phyloP scores from a whole-genome alignment of 352 stramenopile species.

The Pythium vanterpoolii region DNA sequence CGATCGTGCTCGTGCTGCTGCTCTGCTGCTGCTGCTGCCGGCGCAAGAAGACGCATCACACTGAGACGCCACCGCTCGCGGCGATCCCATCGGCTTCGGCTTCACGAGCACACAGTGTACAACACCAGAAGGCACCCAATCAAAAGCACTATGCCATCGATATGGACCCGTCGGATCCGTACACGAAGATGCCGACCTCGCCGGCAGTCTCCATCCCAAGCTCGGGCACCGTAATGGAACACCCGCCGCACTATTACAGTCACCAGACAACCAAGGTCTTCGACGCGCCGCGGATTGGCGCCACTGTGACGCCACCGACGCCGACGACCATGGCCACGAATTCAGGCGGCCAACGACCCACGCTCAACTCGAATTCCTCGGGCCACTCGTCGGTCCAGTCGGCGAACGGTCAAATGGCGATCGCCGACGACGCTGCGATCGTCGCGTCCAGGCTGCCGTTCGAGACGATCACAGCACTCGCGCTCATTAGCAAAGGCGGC shows the following conservation, averaged over 20 bases:
- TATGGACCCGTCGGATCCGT: neutral
- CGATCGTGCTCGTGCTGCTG: conserved; percentile 3
- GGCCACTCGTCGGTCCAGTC: neutral
- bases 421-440: conserved; percentile 6
- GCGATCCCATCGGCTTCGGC: neutral
- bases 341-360: neutral
- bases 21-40: conserved; percentile 12
- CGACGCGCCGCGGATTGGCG: neutral
- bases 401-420: neutral
- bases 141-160: neutral
- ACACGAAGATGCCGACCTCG: conserved; percentile 12
- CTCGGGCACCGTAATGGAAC: neutral
- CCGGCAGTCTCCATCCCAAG: neutral
- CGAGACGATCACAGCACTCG: conserved; percentile 12
- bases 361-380: conserved; percentile 4
- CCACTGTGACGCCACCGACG: neutral
- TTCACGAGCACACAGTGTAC: no score
- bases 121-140: neutral
- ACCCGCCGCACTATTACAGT: neutral
- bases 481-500: conserved; percentile 23
- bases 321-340: neutral
- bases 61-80: neutral
- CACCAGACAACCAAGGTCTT: conserved; percentile 3
- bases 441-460: conserved; percentile 9
- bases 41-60: neutral